These are phyloP conservation scores for Metschnikowia colocasiae DNA, from an alignment of 805 yeast genomes.

Conservation along the genomic window DNA sequence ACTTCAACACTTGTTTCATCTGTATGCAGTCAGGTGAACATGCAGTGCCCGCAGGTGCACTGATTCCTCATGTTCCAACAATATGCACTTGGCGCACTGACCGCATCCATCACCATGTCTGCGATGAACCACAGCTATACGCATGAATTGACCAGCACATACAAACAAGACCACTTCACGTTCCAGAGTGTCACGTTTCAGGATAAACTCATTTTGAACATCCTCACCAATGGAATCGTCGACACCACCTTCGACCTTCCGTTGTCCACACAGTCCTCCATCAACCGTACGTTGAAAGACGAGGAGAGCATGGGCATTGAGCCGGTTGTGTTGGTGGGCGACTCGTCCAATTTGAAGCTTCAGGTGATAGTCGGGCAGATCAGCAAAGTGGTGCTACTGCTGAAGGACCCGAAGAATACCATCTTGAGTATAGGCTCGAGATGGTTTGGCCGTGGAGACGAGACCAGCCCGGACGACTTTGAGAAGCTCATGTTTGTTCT, in stretches of 20 bases:
- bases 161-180: slow-evolving; percentile 7
- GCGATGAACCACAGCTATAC: neutral
- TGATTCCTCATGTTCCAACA: too few relatives aligned
- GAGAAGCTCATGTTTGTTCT: slow-evolving; percentile 44
- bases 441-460: slow-evolving; percentile 42
- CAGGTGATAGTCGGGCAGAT: slow-evolving; percentile 49
- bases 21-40: too few relatives aligned
- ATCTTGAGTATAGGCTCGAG: slow-evolving; percentile 45
- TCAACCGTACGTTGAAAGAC: slow-evolving; percentile 14
- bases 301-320: slow-evolving; percentile 34
- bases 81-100: slow-evolving; percentile 1
- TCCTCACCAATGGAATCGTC: slow-evolving; percentile 43
- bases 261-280: slow-evolving; percentile 20
- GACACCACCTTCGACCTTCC: slow-evolving; percentile 48
- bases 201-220: slow-evolving; percentile 37
- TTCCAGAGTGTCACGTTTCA: slow-evolving; percentile 31
- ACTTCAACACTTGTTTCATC: too few relatives aligned
- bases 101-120: neutral
- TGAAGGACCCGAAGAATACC: slow-evolving; percentile 34
- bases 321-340: slow-evolving; percentile 46
- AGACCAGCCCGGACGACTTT: slow-evolving; percentile 35
- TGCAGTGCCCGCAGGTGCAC: too few relatives aligned
- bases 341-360: slow-evolving; percentile 43
- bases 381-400: slow-evolving; percentile 37
- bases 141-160: slow-evolving; percentile 6